Evolutionary conservation across 371 early-diverging fungal species (phyloP).

Genomic region (Smittium culicis): DNA sequence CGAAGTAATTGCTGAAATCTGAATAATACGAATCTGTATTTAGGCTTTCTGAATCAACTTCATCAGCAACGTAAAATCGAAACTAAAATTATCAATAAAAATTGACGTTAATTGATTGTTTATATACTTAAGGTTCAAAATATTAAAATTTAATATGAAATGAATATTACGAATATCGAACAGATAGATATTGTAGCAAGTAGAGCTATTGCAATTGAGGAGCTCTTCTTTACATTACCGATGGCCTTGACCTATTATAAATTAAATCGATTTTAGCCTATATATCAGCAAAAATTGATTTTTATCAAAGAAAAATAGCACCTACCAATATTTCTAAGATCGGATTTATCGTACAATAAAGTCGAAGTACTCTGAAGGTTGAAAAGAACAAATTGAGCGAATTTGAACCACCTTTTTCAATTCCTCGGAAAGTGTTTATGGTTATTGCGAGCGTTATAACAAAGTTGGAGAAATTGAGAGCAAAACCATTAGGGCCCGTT

Average conservation of each 20-base stretch:
- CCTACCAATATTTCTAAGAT: not conserved
- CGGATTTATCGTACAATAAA: not conserved
- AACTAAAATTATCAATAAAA: not conserved
- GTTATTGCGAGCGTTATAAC: not conserved
- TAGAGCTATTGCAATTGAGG: not conserved
- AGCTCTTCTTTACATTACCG: not conserved
- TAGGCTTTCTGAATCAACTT: not conserved
- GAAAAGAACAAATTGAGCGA: not conserved
- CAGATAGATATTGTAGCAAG: conserved; percentile 1
- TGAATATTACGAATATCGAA: not conserved
- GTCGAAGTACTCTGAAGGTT: not conserved
- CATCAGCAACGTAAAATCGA: not conserved
- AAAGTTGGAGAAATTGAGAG: not conserved
- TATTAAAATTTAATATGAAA: too few relatives aligned
- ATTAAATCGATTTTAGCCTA: too few relatives aligned
- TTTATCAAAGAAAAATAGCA: too few relatives aligned
- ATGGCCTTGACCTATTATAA: not conserved
- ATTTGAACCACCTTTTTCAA: not conserved
- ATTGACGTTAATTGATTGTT: too few relatives aligned
- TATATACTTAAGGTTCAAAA: too few relatives aligned
- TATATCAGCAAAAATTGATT: too few relatives aligned
- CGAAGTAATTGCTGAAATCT: not conserved
- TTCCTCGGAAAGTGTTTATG: too few relatives aligned
- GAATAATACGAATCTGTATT: not conserved
- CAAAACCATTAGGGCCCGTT: not conserved